phyloP scores from a whole-genome alignment of 2,329 filamentous ascomycete species.

The Zasmidium citrigriseum region DNA sequence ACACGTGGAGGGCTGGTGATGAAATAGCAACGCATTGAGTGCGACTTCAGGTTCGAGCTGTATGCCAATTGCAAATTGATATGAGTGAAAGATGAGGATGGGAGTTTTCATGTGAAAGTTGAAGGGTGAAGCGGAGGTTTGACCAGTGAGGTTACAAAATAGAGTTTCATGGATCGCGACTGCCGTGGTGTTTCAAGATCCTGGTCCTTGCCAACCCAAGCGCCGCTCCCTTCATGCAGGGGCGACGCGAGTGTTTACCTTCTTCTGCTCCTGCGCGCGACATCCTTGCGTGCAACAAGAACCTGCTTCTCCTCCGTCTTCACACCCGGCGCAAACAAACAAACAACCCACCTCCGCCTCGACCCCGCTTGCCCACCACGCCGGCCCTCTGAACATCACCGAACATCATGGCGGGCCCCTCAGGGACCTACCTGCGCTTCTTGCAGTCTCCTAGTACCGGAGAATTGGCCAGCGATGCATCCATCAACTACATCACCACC shows the following conservation, averaged over 20 bases:
- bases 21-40: too few relatives aligned
- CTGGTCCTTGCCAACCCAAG: too few relatives aligned
- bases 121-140: too few relatives aligned
- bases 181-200: too few relatives aligned
- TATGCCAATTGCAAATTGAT: too few relatives aligned
- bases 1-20: too few relatives aligned
- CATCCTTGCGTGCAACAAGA: neutral
- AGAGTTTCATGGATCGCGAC: too few relatives aligned
- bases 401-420: constrained; percentile 34
- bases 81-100: too few relatives aligned
- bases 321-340: too few relatives aligned
- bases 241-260: neutral
- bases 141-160: too few relatives aligned
- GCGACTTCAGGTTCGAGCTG: too few relatives aligned
- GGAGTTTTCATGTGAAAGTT: too few relatives aligned
- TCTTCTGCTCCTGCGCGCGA: neutral
- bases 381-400: neutral
- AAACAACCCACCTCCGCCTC: neutral
- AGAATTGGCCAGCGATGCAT: constrained; percentile 47
- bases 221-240: neutral
- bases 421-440: constrained; percentile 47
- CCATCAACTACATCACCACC: constrained; percentile 82
- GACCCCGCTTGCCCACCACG: neutral
- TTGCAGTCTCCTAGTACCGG: constrained; percentile 45
- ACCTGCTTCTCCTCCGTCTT: neutral